These are phyloP conservation scores for Nakazawaea molendinolei DNA, from an alignment of 805 yeast species.

Conservation along the genomic window DNA sequence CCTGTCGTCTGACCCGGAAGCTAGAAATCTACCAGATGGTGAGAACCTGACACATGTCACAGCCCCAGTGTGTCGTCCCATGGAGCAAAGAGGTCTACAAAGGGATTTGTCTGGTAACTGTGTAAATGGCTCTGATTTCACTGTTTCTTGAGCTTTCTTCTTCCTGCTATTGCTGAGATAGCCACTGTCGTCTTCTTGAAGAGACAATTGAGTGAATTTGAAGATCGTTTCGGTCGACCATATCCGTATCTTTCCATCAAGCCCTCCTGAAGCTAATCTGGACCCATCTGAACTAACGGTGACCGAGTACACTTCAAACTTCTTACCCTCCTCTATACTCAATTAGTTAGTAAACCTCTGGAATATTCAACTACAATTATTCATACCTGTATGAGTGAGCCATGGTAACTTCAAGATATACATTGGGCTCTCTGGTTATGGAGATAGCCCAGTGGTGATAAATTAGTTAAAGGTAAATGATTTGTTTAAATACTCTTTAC, in stretches of 20 bases:
- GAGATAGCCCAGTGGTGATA: no score
- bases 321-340: constrained; percentile 64
- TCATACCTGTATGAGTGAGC: constrained; percentile 52
- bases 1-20: constrained; percentile 94
- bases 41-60: constrained; percentile 91
- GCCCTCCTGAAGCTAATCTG: constrained; percentile 88
- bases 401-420: constrained; percentile 64
- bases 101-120: constrained; percentile 21
- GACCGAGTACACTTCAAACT: constrained; percentile 80
- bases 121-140: constrained; percentile 12
- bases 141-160: constrained; percentile 16
- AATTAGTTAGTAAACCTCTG: background rate
- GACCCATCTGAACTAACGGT: constrained; percentile 77
- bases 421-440: no score
- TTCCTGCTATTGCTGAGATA: constrained; percentile 3
- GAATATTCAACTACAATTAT: constrained; percentile 4
- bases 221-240: constrained; percentile 67
- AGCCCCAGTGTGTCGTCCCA: constrained; percentile 96
- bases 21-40: constrained; percentile 85
- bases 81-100: constrained; percentile 71
- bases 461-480: no score
- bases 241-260: constrained; percentile 85
- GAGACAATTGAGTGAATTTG: constrained; percentile 27
- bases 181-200: constrained; percentile 10
- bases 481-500: no score